A percentile compares a stretch with the other conserved stretches of the same genome.
Evolutionary conservation across 176 grass and related monocot genomes (phyloP).

Genomic region (Ensete ventricosum): DNA sequence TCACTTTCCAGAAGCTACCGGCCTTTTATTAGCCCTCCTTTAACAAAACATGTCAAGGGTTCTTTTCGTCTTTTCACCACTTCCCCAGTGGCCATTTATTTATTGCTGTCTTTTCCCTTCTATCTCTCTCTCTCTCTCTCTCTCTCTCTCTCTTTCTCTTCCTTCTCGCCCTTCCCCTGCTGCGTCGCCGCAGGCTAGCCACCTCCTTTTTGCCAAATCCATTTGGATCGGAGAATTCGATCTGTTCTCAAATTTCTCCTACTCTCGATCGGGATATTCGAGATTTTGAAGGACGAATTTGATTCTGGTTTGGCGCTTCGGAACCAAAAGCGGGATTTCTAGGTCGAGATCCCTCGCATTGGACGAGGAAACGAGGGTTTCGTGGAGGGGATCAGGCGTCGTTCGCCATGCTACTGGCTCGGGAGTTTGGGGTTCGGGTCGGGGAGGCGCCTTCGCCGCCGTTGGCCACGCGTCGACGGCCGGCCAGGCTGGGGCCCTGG

Average conservation of each 20-base stretch:
- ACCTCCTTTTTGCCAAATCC: neutral
- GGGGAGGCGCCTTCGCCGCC: slow-evolving; percentile 27
- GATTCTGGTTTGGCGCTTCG: neutral
- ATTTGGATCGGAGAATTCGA: neutral
- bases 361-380: slow-evolving; percentile 6
- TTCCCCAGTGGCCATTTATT: neutral
- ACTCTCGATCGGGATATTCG: neutral
- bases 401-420: slow-evolving; percentile 55
- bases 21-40: neutral
- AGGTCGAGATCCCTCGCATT: neutral
- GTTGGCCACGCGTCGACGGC: slow-evolving; percentile 17
- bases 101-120: neutral
- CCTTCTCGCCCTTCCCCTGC: neutral
- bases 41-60: neutral
- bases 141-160: neutral
- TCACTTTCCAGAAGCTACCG: neutral
- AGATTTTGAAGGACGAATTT: neutral
- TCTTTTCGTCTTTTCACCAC: neutral
- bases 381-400: neutral
- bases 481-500: slow-evolving; percentile 30
- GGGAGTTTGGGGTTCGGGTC: slow-evolving; percentile 51
- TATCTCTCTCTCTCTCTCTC: too few species aligned
- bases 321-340: neutral
- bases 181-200: neutral
- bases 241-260: neutral